Percentiles rank a stretch among this genome's conserved stretches.
These are phyloP conservation scores for Colletotrichum sojae DNA, from an alignment of 2,329 filamentous ascomycete genomes.

Conservation along the genomic window DNA sequence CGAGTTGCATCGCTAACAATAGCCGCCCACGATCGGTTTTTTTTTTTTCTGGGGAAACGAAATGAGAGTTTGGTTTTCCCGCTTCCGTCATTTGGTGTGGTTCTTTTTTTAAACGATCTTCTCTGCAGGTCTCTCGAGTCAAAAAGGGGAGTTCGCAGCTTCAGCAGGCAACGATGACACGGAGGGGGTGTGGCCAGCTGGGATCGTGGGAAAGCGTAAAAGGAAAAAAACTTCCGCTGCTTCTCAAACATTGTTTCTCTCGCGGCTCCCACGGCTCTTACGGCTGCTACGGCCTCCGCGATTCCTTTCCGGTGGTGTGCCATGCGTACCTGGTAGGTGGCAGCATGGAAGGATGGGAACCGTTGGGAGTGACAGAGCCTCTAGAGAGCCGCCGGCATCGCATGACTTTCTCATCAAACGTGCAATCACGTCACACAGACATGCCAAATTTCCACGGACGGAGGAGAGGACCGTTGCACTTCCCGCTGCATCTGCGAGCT, in stretches of 20 bases:
- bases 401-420: slow-evolving; percentile 34
- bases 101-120: slow-evolving; percentile 1
- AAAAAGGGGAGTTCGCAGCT: slow-evolving; percentile 22
- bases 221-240: slow-evolving; percentile 18
- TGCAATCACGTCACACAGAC: slow-evolving; percentile 28
- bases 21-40: not conserved
- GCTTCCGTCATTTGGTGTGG: not conserved
- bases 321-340: not conserved
- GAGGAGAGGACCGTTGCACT: slow-evolving; percentile 4
- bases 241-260: not conserved
- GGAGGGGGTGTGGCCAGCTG: slow-evolving; percentile 3
- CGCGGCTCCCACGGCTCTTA: not conserved
- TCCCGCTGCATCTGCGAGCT: slow-evolving; percentile 1
- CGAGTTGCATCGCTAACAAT: slow-evolving; percentile 15
- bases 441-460: slow-evolving; percentile 1
- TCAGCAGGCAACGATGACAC: not conserved
- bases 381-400: slow-evolving; percentile 4
- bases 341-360: not conserved
- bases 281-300: not conserved
- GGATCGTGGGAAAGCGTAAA: slow-evolving; percentile 29
- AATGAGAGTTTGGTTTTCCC: not conserved
- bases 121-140: not conserved
- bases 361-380: not conserved
- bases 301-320: not conserved
- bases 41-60: not conserved